phyloP scores from a whole-genome alignment of 805 yeast genomes.

The Saccharomyces paradoxus region DNA sequence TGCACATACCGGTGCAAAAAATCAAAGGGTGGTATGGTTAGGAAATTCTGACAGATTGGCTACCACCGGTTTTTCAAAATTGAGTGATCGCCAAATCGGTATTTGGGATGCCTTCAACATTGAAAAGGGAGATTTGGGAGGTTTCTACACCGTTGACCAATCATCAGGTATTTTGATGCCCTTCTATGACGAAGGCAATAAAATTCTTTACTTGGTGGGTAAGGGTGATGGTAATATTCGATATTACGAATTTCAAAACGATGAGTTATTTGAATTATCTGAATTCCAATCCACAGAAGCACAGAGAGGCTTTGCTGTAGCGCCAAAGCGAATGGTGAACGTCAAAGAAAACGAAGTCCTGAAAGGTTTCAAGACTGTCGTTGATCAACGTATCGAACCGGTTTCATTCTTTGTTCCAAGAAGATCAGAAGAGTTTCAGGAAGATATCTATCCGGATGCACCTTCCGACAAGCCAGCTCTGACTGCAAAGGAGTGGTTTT shows the following conservation, averaged over 20 bases:
- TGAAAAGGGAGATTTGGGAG: slow-evolving; percentile 78
- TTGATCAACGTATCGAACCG: slow-evolving; percentile 80
- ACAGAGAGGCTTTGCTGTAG: slow-evolving; percentile 89
- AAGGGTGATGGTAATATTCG: slow-evolving; percentile 97
- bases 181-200: slow-evolving; percentile 71
- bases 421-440: slow-evolving; percentile 86
- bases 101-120: slow-evolving; percentile 80
- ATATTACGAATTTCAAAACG: slow-evolving; percentile 82
- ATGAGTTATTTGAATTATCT: slow-evolving; percentile 73
- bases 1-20: slow-evolving; percentile 90
- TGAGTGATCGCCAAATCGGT: slow-evolving; percentile 91
- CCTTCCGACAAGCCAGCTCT: slow-evolving; percentile 75
- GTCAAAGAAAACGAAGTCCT: slow-evolving; percentile 79
- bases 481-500: slow-evolving; percentile 68
- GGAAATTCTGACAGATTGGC: slow-evolving; percentile 78
- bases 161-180: slow-evolving; percentile 94
- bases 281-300: slow-evolving; percentile 86
- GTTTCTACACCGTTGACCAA: slow-evolving; percentile 77
- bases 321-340: slow-evolving; percentile 76
- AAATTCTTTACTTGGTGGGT: slow-evolving; percentile 83
- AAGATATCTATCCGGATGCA: slow-evolving; percentile 86
- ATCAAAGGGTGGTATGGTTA: slow-evolving; percentile 81
- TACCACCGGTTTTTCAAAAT: slow-evolving; percentile 89
- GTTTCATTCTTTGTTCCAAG: slow-evolving; percentile 90
- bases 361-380: slow-evolving; percentile 77